Percentiles rank a stretch among this genome's conserved stretches.
Evolutionary conservation across 106 monocot genomes (phyloP).

Genomic region (Chionographis japonica): DNA sequence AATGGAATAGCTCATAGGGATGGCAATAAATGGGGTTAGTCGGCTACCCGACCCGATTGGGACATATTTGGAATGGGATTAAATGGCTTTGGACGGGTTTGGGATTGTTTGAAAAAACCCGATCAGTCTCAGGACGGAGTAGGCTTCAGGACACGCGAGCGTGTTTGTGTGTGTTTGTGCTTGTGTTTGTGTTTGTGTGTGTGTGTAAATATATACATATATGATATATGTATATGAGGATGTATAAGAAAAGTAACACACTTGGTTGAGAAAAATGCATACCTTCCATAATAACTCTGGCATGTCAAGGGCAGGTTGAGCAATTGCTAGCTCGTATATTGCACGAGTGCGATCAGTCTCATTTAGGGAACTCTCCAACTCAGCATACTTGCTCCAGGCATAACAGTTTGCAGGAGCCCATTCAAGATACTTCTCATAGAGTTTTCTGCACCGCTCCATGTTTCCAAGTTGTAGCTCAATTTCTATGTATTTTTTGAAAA

Average conservation of each 20-base stretch:
- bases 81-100: too few relatives aligned
- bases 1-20: too few relatives aligned
- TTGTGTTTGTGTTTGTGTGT: too few relatives aligned
- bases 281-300: constrained; percentile 98
- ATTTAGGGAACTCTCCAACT: constrained; percentile 66
- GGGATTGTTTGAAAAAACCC: too few relatives aligned
- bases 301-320: constrained; percentile 88
- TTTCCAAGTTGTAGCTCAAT: constrained; percentile 88
- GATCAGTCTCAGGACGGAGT: too few relatives aligned
- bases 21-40: too few relatives aligned
- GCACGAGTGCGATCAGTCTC: constrained; percentile 86
- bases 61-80: too few relatives aligned
- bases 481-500: constrained; percentile 94
- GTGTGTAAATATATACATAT: too few relatives aligned
- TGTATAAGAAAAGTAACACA: not conserved
- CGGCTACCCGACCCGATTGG: too few relatives aligned
- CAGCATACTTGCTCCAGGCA: constrained; percentile 98
- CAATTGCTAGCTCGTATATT: constrained; percentile 85
- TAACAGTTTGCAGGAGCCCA: constrained; percentile 92
- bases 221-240: too few relatives aligned
- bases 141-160: too few relatives aligned
- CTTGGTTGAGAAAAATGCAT: not conserved
- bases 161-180: too few relatives aligned
- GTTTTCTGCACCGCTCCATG: constrained; percentile 59
- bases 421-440: constrained; percentile 93